Base-by-base conservation (phyloP, 108 stramenopile genomes). In the Epithemia pelagica region DNA sequence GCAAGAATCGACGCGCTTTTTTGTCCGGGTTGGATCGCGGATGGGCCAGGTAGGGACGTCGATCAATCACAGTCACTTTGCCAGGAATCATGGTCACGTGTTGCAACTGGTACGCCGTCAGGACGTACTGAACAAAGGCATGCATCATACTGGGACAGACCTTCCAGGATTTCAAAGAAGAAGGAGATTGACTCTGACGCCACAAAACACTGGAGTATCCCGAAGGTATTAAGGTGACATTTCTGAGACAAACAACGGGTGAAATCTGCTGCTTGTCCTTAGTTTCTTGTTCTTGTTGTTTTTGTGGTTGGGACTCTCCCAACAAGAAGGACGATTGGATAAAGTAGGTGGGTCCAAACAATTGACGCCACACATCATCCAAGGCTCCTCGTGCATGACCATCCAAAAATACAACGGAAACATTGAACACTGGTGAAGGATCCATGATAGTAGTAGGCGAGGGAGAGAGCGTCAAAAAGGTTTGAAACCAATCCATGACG, bases 401-500 rank as follows among this genome's bases (percentile, higher is more conserved):
- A 67, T 81, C 80, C 30, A 81, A 63, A 67, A 81, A 81, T 55
- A 81, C 18, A 8, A 58, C 21, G 15, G 37, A 46, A 5, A 46
- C 37, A n/a, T n/a, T n/a, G n/a, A n/a, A n/a, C n/a, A n/a, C n/a
- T n/a, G n/a, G n/a, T n/a, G n/a, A n/a, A n/a, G n/a, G n/a, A n/a
- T n/a, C n/a, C n/a, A n/a, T n/a, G n/a, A n/a, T n/a, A n/a, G n/a
- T n/a, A n/a, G n/a, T n/a, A n/a, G n/a, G n/a, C n/a, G n/a, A n/a
- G n/a, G n/a, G n/a, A n/a, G n/a, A 52, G 52, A 52, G 15, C 20
- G 52, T 19, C 18, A 52, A 52, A 31, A 65, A 81, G 25, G 76
- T 55, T 63, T 74, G 74, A 66, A 65, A 81, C 76, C 70, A 78
- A 58, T 81, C 80, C 2, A 73, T 70, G n/a, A 74, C 18, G n/a